These are phyloP conservation scores for Diaporthe citriasiana DNA, from an alignment of 2,329 filamentous ascomycete species.

Conservation along the genomic window DNA sequence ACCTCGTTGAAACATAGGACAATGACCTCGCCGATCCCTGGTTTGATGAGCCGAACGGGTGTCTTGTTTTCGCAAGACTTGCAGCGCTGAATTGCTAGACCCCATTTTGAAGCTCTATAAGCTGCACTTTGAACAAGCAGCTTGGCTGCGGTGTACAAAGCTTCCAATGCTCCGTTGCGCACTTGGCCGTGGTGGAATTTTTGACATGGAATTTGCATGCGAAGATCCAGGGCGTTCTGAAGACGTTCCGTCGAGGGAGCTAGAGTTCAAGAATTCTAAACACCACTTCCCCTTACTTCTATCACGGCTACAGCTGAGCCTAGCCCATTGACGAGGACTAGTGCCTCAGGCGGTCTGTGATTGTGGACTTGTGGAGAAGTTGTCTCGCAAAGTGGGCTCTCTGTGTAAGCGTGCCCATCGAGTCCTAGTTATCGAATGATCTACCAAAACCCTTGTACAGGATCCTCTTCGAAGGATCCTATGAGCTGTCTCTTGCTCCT, in stretches of 20 bases:
- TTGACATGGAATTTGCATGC: neutral
- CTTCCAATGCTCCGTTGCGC: too few relatives aligned
- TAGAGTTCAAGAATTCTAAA: neutral
- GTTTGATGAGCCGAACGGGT: neutral
- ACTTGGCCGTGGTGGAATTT: too few relatives aligned
- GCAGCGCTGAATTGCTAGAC: neutral
- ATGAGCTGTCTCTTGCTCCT: neutral
- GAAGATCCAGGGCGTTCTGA: neutral
- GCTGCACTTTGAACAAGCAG: neutral
- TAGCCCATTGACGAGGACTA: too few relatives aligned
- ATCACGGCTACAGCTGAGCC: too few relatives aligned
- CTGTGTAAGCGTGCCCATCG: too few relatives aligned
- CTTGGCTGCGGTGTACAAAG: neutral
- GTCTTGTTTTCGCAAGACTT: neutral
- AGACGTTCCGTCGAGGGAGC: neutral
- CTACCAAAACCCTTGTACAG: too few relatives aligned
- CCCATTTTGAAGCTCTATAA: neutral
- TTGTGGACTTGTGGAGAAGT: too few relatives aligned
- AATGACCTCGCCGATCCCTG: neutral
- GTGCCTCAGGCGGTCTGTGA: too few relatives aligned
- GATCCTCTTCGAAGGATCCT: too few relatives aligned
- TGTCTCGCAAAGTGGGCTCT: too few relatives aligned
- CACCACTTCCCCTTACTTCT: neutral
- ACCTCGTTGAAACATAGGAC: neutral
- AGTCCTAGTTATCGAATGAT: neutral